These are phyloP conservation scores for Fusarium citri DNA, from an alignment of 2,329 filamentous ascomycete species.

Conservation along the genomic window DNA sequence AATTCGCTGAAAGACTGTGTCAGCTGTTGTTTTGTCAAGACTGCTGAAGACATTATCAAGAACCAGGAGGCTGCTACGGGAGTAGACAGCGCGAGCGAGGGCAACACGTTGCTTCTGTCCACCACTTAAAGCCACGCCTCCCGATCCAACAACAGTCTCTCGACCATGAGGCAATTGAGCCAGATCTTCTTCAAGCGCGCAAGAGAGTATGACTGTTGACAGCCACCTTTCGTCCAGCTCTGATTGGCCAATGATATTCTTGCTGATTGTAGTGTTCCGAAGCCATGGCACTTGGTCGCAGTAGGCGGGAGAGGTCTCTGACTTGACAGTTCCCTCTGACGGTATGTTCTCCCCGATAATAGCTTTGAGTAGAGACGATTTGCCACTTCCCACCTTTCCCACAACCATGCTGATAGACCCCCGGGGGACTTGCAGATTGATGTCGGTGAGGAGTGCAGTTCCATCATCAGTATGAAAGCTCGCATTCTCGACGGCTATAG, in stretches of 20 bases:
- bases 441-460: constrained; percentile 37
- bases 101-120: constrained; percentile 58
- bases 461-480: constrained; percentile 33
- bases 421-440: constrained; percentile 38
- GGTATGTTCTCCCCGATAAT: constrained; percentile 53
- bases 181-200: constrained; percentile 53
- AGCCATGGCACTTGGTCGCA: constrained; percentile 60
- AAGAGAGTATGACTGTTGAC: constrained; percentile 47
- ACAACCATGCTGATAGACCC: constrained; percentile 52
- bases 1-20: constrained; percentile 56
- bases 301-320: constrained; percentile 51
- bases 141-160: constrained; percentile 54
- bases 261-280: constrained; percentile 53
- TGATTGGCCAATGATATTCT: constrained; percentile 53
- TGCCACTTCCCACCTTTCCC: constrained; percentile 59
- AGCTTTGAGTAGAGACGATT: constrained; percentile 54
- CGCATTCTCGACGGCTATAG: constrained; percentile 18
- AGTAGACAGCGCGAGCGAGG: constrained; percentile 61
- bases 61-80: constrained; percentile 53
- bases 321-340: constrained; percentile 44
- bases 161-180: constrained; percentile 48
- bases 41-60: constrained; percentile 61
- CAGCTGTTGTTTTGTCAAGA: constrained; percentile 58
- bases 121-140: constrained; percentile 57
- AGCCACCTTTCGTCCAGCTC: constrained; percentile 47